Evolutionary conservation across 208 protist species (phyloP).

Genomic region (Leishmania tarentolae): DNA sequence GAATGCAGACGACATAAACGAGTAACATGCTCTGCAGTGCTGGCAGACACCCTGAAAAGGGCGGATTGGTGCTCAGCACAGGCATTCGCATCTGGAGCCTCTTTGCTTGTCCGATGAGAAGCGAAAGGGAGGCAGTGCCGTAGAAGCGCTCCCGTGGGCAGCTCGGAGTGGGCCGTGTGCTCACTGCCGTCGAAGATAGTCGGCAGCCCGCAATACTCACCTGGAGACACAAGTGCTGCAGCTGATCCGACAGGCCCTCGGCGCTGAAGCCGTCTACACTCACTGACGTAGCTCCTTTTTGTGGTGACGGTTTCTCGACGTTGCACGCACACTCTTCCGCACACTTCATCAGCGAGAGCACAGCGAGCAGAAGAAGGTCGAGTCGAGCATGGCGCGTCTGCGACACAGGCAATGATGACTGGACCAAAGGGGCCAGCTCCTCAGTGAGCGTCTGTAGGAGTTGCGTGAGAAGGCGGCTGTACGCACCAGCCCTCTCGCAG

Average conservation of each 20-base stretch:
- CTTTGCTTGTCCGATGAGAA: neutral
- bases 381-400: neutral
- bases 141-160: neutral
- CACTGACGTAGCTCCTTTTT: neutral
- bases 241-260: neutral
- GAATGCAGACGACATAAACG: neutral
- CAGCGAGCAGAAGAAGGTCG: constrained; percentile 12
- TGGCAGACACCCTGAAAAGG: neutral
- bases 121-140: neutral
- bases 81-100: neutral
- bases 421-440: neutral
- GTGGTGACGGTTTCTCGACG: neutral
- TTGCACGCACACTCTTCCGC: constrained; percentile 2
- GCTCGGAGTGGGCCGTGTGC: neutral
- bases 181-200: neutral
- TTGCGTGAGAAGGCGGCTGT: neutral
- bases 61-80: neutral
- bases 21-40: constrained; percentile 5
- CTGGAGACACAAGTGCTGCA: neutral
- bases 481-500: neutral
- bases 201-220: neutral
- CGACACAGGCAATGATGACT: neutral
- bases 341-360: constrained; percentile 12
- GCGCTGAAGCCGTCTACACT: neutral
- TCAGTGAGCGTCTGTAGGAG: neutral